Base-by-base conservation (phyloP, 1,139 yeast genomes). In the Yamadazyma diospyri region DNA sequence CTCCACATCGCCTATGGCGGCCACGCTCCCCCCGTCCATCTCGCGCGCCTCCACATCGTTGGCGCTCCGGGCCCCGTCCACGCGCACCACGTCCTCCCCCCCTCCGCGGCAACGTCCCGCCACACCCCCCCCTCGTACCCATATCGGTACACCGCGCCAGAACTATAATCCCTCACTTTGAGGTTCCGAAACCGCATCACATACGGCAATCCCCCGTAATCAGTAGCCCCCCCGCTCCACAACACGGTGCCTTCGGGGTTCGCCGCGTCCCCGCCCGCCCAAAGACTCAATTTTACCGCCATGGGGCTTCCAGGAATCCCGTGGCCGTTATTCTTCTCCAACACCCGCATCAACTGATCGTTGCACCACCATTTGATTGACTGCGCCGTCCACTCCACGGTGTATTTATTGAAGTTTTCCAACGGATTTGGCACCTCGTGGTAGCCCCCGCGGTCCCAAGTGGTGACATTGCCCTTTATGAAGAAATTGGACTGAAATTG, bases 171-270 rank as follows among this genome's bases (percentile, higher is more conserved):
- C 15, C 39, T 48, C 10, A 63, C 65, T 8, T 42, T 27, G 29
- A 67, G 43, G 31, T 56, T 50, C 27, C 42, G 51, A 7, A 63
- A 53, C 23, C 39, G 37, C 72, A 66, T 66, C 8, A 46, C 40
- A 41, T 59, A 67, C 1, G 74, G 74, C 19, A 57, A 49, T 21
- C 53, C 43, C 1, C 39, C 30, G 43, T 60, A 67, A 39, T 59
- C 55, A 5, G 70, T 56, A 9, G 37, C 16, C 1, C 72, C 74
- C 0, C 72, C 72, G 1, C 71, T 64, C 73, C 72, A 67, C 16
- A 47, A 41, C 14, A 64, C 59, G 9, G 73, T 68, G 2, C 69
- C 72, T 13, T 43, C 42, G 12, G 50, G 48, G 37, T 66, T 65
- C 15, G 38, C 35, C 10, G 48, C 51, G 35, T 65, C 71, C 0